Conservation (phyloP, 2,329 filamentous ascomycete species). For the Aspergillus melleus region DNA sequence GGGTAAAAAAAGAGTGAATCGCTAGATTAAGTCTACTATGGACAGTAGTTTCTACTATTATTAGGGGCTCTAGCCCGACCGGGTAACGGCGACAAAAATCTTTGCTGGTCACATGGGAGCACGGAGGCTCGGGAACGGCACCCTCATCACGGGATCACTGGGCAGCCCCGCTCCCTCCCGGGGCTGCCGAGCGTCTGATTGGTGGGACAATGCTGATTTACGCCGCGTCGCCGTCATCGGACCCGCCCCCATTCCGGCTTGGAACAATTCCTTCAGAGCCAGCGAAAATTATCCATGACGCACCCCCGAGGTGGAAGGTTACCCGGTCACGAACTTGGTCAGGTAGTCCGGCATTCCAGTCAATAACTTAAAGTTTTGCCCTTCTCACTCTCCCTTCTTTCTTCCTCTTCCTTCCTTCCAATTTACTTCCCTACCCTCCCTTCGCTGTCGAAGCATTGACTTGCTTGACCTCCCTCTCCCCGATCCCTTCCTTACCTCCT, state of each 20-base stretch:
- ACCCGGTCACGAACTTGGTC: constrained; percentile 12
- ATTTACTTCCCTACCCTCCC: background rate
- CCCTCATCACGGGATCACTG: constrained; percentile 14
- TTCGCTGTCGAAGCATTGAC: background rate
- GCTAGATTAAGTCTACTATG: background rate
- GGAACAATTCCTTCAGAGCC: constrained; percentile 8
- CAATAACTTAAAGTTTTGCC: background rate
- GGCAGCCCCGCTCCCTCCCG: constrained; percentile 14
- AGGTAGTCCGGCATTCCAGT: constrained; percentile 11
- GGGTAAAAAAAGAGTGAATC: too few species aligned
- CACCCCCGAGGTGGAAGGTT: constrained; percentile 21
- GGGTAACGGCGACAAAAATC: constrained; percentile 14
- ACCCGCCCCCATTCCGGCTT: constrained; percentile 18
- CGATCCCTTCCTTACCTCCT: background rate
- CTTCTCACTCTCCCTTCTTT: background rate
- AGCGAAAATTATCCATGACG: constrained; percentile 10
- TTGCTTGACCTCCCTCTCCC: background rate
- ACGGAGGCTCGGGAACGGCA: constrained; percentile 21
- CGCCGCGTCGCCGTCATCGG: constrained; percentile 24
- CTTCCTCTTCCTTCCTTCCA: background rate
- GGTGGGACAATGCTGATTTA: constrained; percentile 28
- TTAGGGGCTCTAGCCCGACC: background rate
- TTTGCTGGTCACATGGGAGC: constrained; percentile 34
- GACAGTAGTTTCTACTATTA: background rate
- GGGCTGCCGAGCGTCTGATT: constrained; percentile 28